phyloP scores from a whole-genome alignment of 2,329 filamentous ascomycete species.

The Paraconiothyrium sp. region DNA sequence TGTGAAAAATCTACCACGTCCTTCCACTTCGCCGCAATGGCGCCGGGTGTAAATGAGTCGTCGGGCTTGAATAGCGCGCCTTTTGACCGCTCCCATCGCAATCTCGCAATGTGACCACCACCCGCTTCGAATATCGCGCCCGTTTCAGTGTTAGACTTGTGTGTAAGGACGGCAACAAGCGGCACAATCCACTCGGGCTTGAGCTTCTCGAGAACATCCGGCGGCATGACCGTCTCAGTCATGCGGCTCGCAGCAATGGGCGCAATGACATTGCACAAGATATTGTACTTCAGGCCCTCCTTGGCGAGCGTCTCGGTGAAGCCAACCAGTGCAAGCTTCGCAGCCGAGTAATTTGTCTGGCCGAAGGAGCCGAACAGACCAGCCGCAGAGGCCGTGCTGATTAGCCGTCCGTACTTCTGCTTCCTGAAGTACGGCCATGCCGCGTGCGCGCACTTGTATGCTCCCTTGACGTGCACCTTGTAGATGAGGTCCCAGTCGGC shows the following conservation, averaged over 20 bases:
- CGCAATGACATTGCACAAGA: slow-evolving; percentile 91
- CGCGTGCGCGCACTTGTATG: slow-evolving; percentile 93
- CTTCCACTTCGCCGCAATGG: slow-evolving; percentile 89
- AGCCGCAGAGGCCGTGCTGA: slow-evolving; percentile 96
- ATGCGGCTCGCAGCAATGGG: slow-evolving; percentile 95
- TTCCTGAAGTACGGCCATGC: slow-evolving; percentile 98
- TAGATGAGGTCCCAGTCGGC: slow-evolving; percentile 96
- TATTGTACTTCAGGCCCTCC: slow-evolving; percentile 98
- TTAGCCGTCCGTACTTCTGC: slow-evolving; percentile 96
- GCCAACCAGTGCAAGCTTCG: slow-evolving; percentile 93
- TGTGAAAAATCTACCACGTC: slow-evolving; percentile 86
- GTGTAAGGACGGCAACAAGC: slow-evolving; percentile 85
- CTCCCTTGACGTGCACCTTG: slow-evolving; percentile 89
- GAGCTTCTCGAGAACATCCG: slow-evolving; percentile 84
- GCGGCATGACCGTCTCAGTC: slow-evolving; percentile 94
- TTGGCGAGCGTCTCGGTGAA: slow-evolving; percentile 98
- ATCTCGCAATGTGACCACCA: slow-evolving; percentile 89
- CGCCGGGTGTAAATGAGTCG: slow-evolving; percentile 84
- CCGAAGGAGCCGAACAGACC: slow-evolving; percentile 96
- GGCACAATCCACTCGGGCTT: slow-evolving; percentile 97
- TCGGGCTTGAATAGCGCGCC: slow-evolving; percentile 92
- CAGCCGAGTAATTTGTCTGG: slow-evolving; percentile 95
- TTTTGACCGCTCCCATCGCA: slow-evolving; percentile 92
- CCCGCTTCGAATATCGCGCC: slow-evolving; percentile 94
- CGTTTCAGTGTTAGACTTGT: slow-evolving; percentile 87